Conservation (phyloP, 139 green algal species). For the Coccomyxa sp. region DNA sequence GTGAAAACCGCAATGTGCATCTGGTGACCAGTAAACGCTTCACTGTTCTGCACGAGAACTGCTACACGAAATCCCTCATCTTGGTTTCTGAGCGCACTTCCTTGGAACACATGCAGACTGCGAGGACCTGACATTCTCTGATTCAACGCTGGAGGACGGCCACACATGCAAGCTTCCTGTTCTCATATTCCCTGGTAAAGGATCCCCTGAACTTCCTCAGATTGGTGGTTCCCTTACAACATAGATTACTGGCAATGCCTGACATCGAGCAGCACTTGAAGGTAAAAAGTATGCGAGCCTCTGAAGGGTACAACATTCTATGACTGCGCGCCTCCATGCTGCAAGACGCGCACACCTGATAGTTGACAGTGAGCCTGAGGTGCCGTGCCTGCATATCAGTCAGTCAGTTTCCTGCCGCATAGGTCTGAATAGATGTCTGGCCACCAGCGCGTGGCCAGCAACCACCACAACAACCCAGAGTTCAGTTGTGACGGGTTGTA, state of each 20-base stretch:
- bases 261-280: background rate
- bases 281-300: background rate
- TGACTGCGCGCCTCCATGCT: background rate
- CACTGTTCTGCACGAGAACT: background rate
- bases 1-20: background rate
- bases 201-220: background rate
- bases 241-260: background rate
- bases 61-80: background rate
- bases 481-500: no score
- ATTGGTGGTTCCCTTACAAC: background rate
- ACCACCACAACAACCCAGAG: no score
- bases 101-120: background rate
- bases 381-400: no score
- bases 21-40: background rate
- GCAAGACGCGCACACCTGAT: background rate
- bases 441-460: no score
- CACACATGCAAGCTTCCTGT: background rate
- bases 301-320: background rate
- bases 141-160: background rate
- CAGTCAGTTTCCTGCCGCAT: no score
- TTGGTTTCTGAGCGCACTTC: background rate
- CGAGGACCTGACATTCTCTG: background rate
- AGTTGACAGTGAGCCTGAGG: no score
- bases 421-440: background rate
- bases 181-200: background rate